Conservation (phyloP, 345 rosid species). For the Brassica carinata region DNA sequence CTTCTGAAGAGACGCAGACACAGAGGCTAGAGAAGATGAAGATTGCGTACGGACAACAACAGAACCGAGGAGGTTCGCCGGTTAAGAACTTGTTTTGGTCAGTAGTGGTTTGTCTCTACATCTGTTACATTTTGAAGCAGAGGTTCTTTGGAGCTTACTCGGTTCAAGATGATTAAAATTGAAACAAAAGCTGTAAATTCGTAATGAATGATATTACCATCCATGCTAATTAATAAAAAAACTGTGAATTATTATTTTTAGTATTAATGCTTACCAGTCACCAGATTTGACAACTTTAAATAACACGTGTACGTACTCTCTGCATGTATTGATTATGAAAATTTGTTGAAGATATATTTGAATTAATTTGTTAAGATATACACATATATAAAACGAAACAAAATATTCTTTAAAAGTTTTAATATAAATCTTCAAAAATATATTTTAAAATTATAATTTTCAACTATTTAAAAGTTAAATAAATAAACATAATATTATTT, state of each 20-base stretch:
- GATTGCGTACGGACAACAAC: conserved; percentile 21
- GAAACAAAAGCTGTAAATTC: conserved; percentile 13
- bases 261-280: not conserved
- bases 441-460: too few relatives aligned
- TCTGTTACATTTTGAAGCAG: conserved; percentile 40
- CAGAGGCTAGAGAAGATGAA: conserved; percentile 32
- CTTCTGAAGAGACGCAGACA: conserved; percentile 31
- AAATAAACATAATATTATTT: too few relatives aligned
- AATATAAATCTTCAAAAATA: too few relatives aligned
- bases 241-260: not conserved
- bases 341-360: conserved; percentile 30
- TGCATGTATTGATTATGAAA: conserved; percentile 21
- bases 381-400: too few relatives aligned
- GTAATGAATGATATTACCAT: conserved; percentile 1
- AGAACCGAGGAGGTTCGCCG: conserved; percentile 24
- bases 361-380: conserved; percentile 29
- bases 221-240: conserved; percentile 13
- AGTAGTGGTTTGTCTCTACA: conserved; percentile 35
- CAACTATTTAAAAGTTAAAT: too few relatives aligned
- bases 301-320: too few relatives aligned
- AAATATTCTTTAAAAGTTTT: too few relatives aligned
- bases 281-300: not conserved
- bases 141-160: conserved; percentile 33
- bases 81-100: conserved; percentile 37
- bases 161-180: not conserved